Evolutionary conservation across 768 basidiomycete species (phyloP).

Genomic region (Crepidotus variabilis): DNA sequence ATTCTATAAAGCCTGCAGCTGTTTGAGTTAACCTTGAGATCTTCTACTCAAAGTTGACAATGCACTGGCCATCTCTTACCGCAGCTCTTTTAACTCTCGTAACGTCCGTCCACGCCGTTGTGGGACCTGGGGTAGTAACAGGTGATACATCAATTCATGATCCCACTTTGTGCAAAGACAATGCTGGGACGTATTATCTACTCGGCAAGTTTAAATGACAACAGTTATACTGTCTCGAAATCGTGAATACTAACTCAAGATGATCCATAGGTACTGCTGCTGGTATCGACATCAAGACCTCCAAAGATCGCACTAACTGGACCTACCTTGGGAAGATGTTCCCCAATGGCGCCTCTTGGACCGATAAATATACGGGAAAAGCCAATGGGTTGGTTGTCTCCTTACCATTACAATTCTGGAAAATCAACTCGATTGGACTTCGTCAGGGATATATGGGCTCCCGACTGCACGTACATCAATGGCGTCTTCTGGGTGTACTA

Average conservation of each 20-base stretch:
- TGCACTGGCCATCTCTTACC: conserved; percentile 13
- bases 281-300: conserved; percentile 48
- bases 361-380: conserved; percentile 44
- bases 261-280: conserved; percentile 33
- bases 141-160: conserved; percentile 43
- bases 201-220: conserved; percentile 44
- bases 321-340: conserved; percentile 42
- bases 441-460: conserved; percentile 34
- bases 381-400: conserved; percentile 33
- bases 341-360: conserved; percentile 49
- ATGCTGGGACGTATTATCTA: conserved; percentile 40
- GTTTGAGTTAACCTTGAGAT: background rate
- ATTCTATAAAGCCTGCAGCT: too few relatives aligned
- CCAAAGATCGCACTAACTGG: conserved; percentile 44
- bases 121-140: conserved; percentile 34
- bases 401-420: background rate
- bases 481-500: conserved; percentile 45
- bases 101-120: conserved; percentile 20
- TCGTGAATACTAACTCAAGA: background rate
- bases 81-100: conserved; percentile 11
- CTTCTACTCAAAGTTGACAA: background rate
- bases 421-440: background rate
- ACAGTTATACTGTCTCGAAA: background rate
- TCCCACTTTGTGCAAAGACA: conserved; percentile 48
- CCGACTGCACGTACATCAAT: conserved; percentile 31